Conservation (phyloP, 192 early-diverging fungal genomes). For the Linnemannia schmuckeri region DNA sequence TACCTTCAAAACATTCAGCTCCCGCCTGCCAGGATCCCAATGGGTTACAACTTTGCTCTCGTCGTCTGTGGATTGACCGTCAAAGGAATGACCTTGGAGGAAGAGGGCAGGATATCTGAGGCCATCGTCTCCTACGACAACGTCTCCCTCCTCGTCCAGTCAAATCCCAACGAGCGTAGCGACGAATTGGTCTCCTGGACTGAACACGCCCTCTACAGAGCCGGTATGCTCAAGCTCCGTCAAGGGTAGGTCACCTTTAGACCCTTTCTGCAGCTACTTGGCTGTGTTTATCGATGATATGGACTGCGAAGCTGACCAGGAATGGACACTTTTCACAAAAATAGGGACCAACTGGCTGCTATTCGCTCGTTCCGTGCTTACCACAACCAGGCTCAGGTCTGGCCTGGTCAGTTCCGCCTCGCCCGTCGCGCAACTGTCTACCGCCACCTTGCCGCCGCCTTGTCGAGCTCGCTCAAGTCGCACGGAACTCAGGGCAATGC, state of each 20-base stretch:
- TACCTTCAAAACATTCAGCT: conserved; percentile 58
- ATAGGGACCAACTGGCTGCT: conserved; percentile 31
- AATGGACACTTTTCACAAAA: background rate
- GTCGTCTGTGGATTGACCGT: conserved; percentile 71
- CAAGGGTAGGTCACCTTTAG: conserved; percentile 44
- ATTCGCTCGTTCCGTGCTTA: conserved; percentile 30
- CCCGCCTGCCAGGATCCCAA: conserved; percentile 48
- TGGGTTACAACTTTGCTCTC: conserved; percentile 75
- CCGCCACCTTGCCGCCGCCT: conserved; percentile 30
- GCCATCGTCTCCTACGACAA: conserved; percentile 70
- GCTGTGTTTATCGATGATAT: background rate
- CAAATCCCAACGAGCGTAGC: conserved; percentile 57
- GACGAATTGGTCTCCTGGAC: conserved; percentile 76
- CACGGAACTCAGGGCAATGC: background rate
- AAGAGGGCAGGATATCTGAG: conserved; percentile 55
- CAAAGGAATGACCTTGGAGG: conserved; percentile 69
- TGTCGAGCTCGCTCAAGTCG: conserved; percentile 21
- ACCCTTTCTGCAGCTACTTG: background rate
- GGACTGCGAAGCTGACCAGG: too few relatives aligned
- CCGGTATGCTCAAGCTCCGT: conserved; percentile 64
- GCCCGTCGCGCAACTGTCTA: conserved; percentile 33
- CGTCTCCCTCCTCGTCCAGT: conserved; percentile 57
- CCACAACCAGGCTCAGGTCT: conserved; percentile 19
- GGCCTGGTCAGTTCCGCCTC: conserved; percentile 25
- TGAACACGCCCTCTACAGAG: conserved; percentile 80